Evolutionary conservation across 78 protist species (phyloP).

Genomic region (Dictyostelium brefeldianum): DNA sequence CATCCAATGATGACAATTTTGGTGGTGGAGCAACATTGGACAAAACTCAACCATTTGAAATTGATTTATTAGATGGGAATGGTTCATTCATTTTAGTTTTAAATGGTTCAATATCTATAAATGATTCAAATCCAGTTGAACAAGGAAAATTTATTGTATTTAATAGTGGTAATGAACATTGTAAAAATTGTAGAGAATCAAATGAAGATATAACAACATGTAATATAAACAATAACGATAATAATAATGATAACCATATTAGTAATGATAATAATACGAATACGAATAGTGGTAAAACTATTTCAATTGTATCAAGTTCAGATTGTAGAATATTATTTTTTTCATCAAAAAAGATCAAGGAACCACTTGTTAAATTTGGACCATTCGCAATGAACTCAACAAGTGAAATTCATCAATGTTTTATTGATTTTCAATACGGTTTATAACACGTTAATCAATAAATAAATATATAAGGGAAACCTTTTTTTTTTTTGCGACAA

Average conservation of each 20-base stretch:
- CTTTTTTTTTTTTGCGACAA: background rate
- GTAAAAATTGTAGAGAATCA: slow-evolving; percentile 19
- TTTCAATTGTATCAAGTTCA: background rate
- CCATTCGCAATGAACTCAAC: slow-evolving; percentile 94
- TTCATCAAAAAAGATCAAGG: slow-evolving; percentile 74
- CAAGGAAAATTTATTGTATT: slow-evolving; percentile 41
- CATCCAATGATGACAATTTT: background rate
- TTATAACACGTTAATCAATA: background rate
- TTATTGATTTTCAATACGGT: slow-evolving; percentile 66
- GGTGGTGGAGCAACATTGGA: background rate
- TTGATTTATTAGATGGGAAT: background rate
- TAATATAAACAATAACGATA: background rate
- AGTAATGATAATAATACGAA: background rate
- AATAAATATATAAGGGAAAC: background rate
- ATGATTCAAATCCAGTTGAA: background rate
- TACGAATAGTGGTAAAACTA: background rate
- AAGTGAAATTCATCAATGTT: slow-evolving; percentile 85
- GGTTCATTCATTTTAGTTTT: background rate
- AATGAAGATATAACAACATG: background rate
- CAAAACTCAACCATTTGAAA: background rate
- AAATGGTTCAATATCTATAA: background rate
- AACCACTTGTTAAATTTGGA: slow-evolving; percentile 87
- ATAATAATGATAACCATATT: background rate
- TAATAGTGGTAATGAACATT: background rate
- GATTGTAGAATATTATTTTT: slow-evolving; percentile 61